Base-by-base conservation (phyloP, 345 rosid genomes). In the Xanthoceras sorbifolium region DNA sequence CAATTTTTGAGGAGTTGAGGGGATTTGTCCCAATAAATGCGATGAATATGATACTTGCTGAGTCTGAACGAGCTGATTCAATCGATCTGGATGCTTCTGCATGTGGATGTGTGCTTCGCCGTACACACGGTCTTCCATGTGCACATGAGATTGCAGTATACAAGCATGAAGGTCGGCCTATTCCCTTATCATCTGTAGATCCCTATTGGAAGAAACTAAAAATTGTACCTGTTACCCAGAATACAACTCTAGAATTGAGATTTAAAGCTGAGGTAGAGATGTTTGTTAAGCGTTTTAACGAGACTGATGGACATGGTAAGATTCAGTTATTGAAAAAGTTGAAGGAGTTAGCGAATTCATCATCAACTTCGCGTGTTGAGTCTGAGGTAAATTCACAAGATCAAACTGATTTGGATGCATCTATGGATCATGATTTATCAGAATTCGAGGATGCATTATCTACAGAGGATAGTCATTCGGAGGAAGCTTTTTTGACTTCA, bases 41-140 rank as follows among this genome's bases (percentile, higher is more conserved):
- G 52, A 60, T 75, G 67, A 67, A 75, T 9, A 64, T 75, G 22
- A 66, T 75, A 48, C 52, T 66, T 40, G 29, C 34, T 50, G 72
- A 67, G 52, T 75, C 36, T 52, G 55, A 75, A 66, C 63, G 78
- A 36, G 64, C 78, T 36, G 63, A 64, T 54, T 62, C 66, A 8
- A 28, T 66, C 34, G 72, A 54, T 64, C 42, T 52, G 9, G 31
- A 52, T 18, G 52, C 46, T 25, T 50, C 63, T 11, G 65, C 26
- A 48, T 75, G 78, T 32, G 78, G 78, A 64, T 75, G 78, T 46
- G 71, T 52, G 46, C 25, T 64, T 62, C 71, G 72, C 52, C 48
- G 64, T 17, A 50, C 78, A 12, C 72, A 75, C 44, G 78, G 78
- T 50, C 34, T 75, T n/a, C 78, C 78, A 9, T 75, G 78, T 67